Percentiles rank a stretch among this genome's conserved stretches.
Evolutionary conservation across 257 asterid species (phyloP).

Genomic region (Solanum tarijense): DNA sequence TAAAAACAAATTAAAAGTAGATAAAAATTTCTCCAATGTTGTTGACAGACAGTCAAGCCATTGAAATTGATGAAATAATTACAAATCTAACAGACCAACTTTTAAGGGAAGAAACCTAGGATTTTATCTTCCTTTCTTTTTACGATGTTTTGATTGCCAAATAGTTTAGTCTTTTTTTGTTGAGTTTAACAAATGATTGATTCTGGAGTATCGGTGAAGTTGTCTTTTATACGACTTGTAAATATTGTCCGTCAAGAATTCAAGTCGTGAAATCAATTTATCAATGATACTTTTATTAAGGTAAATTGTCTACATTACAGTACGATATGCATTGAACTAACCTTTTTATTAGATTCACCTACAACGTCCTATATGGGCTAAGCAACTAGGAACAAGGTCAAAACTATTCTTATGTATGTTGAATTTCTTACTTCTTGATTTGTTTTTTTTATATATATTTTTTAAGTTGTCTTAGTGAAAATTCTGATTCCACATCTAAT

Average conservation of each 20-base stretch:
- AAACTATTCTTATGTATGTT: neutral
- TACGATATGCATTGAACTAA: neutral
- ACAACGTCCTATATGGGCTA: neutral
- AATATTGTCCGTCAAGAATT: neutral
- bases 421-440: neutral
- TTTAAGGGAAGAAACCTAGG: constrained; percentile 1
- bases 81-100: neutral
- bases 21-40: neutral
- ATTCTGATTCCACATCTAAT: rapidly evolving
- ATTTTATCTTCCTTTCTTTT: neutral
- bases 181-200: neutral
- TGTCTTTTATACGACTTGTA: neutral
- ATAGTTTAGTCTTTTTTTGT: neutral
- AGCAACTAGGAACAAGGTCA: neutral
- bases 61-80: neutral
- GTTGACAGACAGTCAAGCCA: neutral
- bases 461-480: neutral
- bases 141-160: neutral
- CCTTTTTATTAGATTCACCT: neutral
- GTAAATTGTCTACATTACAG: neutral
- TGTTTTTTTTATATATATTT: neutral
- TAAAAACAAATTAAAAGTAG: too few species aligned
- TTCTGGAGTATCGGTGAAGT: neutral
- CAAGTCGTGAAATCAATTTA: neutral
- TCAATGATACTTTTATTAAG: neutral